Evolutionary conservation across 2,329 filamentous ascomycete species (phyloP).

Genomic region (Pochonia chlamydosporia): DNA sequence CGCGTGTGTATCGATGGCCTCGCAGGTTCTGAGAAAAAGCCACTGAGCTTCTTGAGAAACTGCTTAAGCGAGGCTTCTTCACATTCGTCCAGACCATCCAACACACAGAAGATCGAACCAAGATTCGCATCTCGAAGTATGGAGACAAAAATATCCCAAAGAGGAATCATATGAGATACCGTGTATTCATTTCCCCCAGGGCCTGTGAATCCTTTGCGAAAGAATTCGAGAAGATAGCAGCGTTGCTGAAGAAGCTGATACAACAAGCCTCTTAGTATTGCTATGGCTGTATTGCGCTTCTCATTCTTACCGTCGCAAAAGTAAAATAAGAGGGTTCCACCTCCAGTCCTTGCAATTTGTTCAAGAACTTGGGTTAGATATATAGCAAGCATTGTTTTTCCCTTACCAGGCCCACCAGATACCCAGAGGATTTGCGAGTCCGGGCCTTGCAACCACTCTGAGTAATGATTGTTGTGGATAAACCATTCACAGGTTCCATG

Average conservation of each 20-base stretch:
- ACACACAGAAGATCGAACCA: not conserved
- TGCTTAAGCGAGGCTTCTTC: slow-evolving; percentile 6
- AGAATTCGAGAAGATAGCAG: too few relatives aligned
- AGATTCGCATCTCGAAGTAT: not conserved
- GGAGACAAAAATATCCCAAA: not conserved
- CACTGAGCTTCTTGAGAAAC: slow-evolving; percentile 10
- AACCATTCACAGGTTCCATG: not conserved
- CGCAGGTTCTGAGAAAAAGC: too few relatives aligned
- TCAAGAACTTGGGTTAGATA: not conserved
- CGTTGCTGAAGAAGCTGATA: not conserved
- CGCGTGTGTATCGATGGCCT: too few relatives aligned
- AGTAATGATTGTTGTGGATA: not conserved
- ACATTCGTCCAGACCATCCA: slow-evolving; percentile 21
- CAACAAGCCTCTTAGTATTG: not conserved
- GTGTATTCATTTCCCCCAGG: not conserved
- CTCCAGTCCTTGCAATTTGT: not conserved
- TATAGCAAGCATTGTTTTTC: not conserved
- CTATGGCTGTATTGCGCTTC: not conserved
- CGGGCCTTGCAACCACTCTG: not conserved
- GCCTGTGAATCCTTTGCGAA: not conserved
- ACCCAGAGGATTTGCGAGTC: not conserved
- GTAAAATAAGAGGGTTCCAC: not conserved
- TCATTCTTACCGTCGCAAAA: not conserved
- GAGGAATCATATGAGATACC: not conserved
- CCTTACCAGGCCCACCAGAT: not conserved